Conservation (phyloP, 768 basidiomycete genomes). For the Boletellus emodensis region DNA sequence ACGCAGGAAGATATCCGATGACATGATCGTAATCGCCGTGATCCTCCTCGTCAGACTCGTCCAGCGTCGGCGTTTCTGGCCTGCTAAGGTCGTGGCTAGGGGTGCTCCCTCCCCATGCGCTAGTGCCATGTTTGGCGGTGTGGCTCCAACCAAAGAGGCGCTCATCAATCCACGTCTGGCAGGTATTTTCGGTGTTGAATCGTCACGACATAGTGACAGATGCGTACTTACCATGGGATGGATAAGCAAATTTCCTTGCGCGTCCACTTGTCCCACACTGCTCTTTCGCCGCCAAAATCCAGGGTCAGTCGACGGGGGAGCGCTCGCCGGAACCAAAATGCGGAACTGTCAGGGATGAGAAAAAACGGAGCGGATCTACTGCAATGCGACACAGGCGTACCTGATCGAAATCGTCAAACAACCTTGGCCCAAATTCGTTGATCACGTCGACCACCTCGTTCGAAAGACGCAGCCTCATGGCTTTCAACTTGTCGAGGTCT, state of each 20-base stretch:
- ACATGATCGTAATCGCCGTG: constrained; percentile 91
- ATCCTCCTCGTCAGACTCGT: constrained; percentile 82
- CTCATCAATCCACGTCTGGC: constrained; percentile 84
- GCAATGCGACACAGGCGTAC: constrained; percentile 36
- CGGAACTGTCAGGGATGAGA: constrained; percentile 49
- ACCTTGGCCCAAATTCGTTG: constrained; percentile 82
- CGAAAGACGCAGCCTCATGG: constrained; percentile 67
- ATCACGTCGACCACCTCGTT: constrained; percentile 82
- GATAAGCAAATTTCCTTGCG: constrained; percentile 76
- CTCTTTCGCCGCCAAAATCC: constrained; percentile 81
- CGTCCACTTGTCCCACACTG: constrained; percentile 77
- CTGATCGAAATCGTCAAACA: constrained; percentile 86
- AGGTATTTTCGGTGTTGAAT: constrained; percentile 1
- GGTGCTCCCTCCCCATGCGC: constrained; percentile 71
- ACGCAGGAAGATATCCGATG: constrained; percentile 55
- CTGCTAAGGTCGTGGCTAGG: constrained; percentile 58
- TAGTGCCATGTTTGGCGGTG: constrained; percentile 74
- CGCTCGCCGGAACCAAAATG: constrained; percentile 76
- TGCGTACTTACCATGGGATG: constrained; percentile 73
- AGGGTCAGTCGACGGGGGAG: constrained; percentile 72
- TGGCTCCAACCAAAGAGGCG: constrained; percentile 89
- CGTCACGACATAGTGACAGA: not conserved
- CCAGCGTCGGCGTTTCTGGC: constrained; percentile 69
- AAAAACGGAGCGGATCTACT: not conserved
- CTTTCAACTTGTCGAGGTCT: constrained; percentile 70